These are phyloP conservation scores for Suhomyces canberraensis DNA, from an alignment of 805 yeast genomes.

Conservation along the genomic window DNA sequence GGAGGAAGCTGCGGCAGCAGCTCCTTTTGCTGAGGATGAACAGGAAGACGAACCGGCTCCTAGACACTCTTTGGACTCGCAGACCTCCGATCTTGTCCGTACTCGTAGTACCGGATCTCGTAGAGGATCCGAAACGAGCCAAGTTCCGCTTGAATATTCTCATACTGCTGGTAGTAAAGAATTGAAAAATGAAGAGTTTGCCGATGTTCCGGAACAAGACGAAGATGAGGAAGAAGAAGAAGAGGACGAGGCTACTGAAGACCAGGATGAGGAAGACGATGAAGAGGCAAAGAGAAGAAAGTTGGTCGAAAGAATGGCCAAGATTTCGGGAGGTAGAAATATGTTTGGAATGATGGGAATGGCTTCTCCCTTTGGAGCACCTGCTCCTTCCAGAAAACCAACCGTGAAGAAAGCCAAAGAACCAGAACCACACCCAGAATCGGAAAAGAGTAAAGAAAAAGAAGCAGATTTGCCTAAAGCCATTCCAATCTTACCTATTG, in stretches of 20 bases:
- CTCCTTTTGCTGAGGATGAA: slow-evolving; percentile 1
- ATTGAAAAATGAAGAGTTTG: slow-evolving; percentile 6
- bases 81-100: neutral
- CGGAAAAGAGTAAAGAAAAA: neutral
- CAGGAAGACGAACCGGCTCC: slow-evolving; percentile 2
- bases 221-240: slow-evolving; percentile 10
- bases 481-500: neutral
- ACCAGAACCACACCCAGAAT: neutral
- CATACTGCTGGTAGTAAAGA: slow-evolving; percentile 6
- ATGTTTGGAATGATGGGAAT: slow-evolving; percentile 72
- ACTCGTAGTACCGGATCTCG: neutral
- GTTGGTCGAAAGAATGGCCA: slow-evolving; percentile 93
- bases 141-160: neutral
- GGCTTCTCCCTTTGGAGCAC: slow-evolving; percentile 38
- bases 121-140: slow-evolving; percentile 1
- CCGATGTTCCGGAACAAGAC: slow-evolving; percentile 14
- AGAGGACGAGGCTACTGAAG: slow-evolving; percentile 27
- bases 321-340: slow-evolving; percentile 80
- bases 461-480: neutral
- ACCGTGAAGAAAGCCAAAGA: neutral
- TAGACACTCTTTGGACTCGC: slow-evolving; percentile 6
- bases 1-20: slow-evolving; percentile 10
- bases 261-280: slow-evolving; percentile 62
- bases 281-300: slow-evolving; percentile 75
- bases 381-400: slow-evolving; percentile 11